These are phyloP conservation scores for Vaucheria bursata DNA, from an alignment of 352 stramenopile species.

Conservation along the genomic window DNA sequence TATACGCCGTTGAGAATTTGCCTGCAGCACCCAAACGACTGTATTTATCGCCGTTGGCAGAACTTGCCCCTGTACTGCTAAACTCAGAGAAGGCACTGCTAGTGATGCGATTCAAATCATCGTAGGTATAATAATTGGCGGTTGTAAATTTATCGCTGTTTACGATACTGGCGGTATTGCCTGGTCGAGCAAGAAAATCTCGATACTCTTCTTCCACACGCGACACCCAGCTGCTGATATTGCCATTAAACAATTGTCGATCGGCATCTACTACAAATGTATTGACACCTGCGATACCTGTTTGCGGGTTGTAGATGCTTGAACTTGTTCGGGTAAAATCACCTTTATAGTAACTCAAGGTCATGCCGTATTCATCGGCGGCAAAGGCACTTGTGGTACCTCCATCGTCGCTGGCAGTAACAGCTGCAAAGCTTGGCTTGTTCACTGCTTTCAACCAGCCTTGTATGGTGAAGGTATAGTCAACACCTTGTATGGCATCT, in stretches of 20 bases:
- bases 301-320: neutral
- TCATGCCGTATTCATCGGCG: neutral
- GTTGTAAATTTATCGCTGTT: neutral
- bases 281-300: neutral
- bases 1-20: neutral
- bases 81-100: neutral
- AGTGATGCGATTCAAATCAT: neutral
- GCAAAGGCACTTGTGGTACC: neutral
- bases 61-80: too few relatives aligned
- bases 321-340: neutral
- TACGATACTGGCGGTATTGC: too few relatives aligned
- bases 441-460: neutral
- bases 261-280: neutral
- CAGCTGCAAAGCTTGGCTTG: neutral
- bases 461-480: neutral
- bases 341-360: neutral
- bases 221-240: neutral
- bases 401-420: neutral
- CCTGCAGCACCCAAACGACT: neutral
- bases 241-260: neutral
- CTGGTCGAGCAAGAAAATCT: neutral
- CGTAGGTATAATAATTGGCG: neutral
- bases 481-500: neutral
- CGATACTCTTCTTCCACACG: neutral
- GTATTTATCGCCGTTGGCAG: too few relatives aligned